phyloP scores from a whole-genome alignment of 805 yeast species.

The Yueomyces sp. region DNA sequence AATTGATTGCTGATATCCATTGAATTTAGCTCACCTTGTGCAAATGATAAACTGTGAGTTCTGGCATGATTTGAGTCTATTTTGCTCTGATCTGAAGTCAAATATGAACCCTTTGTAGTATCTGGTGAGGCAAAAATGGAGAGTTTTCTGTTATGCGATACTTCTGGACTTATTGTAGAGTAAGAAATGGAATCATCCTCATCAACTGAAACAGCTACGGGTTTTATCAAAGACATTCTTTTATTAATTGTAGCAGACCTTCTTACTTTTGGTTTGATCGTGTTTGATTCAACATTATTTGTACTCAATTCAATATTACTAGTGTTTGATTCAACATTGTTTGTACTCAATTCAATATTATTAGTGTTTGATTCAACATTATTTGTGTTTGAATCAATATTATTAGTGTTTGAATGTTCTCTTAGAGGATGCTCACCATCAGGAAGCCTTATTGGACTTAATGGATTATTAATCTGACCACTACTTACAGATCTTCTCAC shows the following conservation, averaged over 20 bases:
- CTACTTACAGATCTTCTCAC: background rate
- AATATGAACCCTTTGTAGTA: no score
- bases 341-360: no score
- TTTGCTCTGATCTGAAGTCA: no score
- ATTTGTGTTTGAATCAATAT: no score
- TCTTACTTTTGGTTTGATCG: no score
- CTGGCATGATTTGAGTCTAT: conserved; percentile 5
- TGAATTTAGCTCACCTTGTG: conserved; percentile 2
- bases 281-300: no score
- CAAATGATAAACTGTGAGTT: conserved; percentile 6
- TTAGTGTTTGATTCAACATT: no score
- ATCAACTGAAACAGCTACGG: conserved; percentile 10
- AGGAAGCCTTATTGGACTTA: background rate
- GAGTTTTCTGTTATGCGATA: no score
- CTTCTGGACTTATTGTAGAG: no score
- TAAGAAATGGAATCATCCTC: background rate
- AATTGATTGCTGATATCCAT: conserved; percentile 40
- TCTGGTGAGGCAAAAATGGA: no score
- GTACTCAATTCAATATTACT: no score
- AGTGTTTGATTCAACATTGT: no score
- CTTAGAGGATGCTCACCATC: conserved; percentile 1
- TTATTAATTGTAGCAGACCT: conserved; percentile 7
- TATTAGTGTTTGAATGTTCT: background rate
- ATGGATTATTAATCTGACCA: background rate
- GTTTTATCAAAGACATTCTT: conserved; percentile 18